phyloP scores from a whole-genome alignment of 495 filamentous ascomycete genomes.

The Darksidea phi region DNA sequence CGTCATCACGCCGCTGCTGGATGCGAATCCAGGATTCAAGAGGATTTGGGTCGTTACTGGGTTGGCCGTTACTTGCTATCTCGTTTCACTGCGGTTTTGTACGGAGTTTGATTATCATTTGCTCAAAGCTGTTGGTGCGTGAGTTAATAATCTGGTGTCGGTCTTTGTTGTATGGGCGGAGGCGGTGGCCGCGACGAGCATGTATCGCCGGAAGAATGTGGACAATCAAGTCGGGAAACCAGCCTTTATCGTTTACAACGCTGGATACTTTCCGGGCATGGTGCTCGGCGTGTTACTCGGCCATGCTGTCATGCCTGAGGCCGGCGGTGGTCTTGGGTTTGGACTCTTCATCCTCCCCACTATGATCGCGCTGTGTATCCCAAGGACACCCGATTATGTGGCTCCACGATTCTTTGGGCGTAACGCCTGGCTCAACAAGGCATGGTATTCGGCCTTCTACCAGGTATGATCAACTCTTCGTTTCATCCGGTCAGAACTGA shows the following conservation, averaged over 20 bases:
- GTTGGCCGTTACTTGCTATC: conserved; percentile 9
- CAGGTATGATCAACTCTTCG: too few relatives aligned
- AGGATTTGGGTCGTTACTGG: conserved; percentile 6
- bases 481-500: too few relatives aligned
- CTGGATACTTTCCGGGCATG: conserved; percentile 44
- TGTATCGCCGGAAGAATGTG: conserved; percentile 37
- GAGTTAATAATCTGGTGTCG: conserved; percentile 16
- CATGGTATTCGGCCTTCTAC: conserved; percentile 26
- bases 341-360: conserved; percentile 27
- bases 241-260: conserved; percentile 39
- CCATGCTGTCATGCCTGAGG: conserved; percentile 37
- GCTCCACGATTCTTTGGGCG: conserved; percentile 42
- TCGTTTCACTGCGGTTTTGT: conserved; percentile 22
- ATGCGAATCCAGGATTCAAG: conserved; percentile 15
- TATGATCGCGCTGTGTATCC: conserved; percentile 20
- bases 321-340: conserved; percentile 39
- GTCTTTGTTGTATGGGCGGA: conserved; percentile 26
- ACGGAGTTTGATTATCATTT: conserved; percentile 26
- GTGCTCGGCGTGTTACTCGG: conserved; percentile 42
- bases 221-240: conserved; percentile 38
- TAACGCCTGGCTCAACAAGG: conserved; percentile 29
- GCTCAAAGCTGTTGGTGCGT: conserved; percentile 22
- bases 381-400: conserved; percentile 31
- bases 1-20: conserved; percentile 33
- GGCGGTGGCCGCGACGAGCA: conserved; percentile 10